These are phyloP conservation scores for Auricularia cornea DNA, from an alignment of 768 basidiomycete genomes.

Conservation along the genomic window DNA sequence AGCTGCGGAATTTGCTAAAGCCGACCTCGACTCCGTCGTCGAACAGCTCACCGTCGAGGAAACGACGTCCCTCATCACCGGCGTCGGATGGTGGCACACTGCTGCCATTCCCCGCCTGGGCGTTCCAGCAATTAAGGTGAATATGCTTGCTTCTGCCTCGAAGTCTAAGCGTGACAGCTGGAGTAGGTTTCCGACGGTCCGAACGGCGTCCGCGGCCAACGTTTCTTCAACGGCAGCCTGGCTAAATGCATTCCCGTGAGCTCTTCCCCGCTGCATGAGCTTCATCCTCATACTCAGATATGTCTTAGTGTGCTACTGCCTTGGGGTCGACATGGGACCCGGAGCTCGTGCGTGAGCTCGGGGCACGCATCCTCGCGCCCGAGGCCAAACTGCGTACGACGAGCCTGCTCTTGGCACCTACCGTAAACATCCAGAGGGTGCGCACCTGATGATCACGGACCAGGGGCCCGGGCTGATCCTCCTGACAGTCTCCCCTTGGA, in stretches of 20 bases:
- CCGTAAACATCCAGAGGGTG: slow-evolving; percentile 61
- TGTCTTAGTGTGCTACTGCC: slow-evolving; percentile 63
- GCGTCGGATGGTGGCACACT: slow-evolving; percentile 69
- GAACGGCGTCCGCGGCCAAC: slow-evolving; percentile 60
- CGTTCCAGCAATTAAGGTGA: slow-evolving; percentile 64
- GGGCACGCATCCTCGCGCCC: slow-evolving; percentile 45
- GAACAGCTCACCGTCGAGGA: slow-evolving; percentile 49
- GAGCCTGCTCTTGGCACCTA: slow-evolving; percentile 58
- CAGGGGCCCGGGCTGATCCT: no score
- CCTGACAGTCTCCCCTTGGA: slow-evolving; percentile 37
- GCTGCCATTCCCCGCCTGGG: slow-evolving; percentile 44
- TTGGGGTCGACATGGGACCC: slow-evolving; percentile 64
- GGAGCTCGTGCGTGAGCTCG: slow-evolving; percentile 45
- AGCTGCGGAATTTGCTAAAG: slow-evolving; percentile 61
- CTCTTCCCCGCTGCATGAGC: no score
- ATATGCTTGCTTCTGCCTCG: slow-evolving; percentile 40
- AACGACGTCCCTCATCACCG: slow-evolving; percentile 54
- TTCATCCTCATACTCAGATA: no score
- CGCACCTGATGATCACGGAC: no score
- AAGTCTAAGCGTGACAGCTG: neutral
- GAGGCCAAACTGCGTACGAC: slow-evolving; percentile 62
- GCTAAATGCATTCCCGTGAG: slow-evolving; percentile 58
- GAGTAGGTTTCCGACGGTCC: slow-evolving; percentile 3
- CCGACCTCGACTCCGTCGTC: slow-evolving; percentile 46
- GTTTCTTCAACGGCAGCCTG: slow-evolving; percentile 55